Evolutionary conservation across 2,329 filamentous ascomycete genomes (phyloP).

Genomic region (Epichloe scottii): DNA sequence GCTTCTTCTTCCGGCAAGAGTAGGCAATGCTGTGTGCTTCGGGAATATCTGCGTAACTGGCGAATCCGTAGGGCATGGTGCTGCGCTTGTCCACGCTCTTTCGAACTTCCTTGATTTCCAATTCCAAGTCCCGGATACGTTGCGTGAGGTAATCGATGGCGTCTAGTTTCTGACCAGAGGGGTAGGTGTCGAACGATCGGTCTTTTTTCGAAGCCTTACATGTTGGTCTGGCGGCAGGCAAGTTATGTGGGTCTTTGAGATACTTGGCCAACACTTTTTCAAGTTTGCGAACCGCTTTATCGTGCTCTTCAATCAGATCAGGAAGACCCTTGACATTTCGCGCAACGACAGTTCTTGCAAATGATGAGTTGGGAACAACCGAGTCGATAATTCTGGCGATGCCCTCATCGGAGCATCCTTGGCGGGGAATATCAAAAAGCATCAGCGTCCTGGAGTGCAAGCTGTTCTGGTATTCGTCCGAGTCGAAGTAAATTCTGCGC

Average conservation of each 20-base stretch:
- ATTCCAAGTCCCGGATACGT: conserved; percentile 70
- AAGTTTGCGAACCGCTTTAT: conserved; percentile 65
- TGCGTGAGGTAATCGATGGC: conserved; percentile 87
- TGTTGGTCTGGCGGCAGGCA: conserved; percentile 64
- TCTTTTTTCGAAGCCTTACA: conserved; percentile 76
- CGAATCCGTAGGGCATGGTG: conserved; percentile 85
- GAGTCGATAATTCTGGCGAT: conserved; percentile 73
- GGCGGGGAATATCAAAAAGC: conserved; percentile 72
- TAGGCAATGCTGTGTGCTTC: conserved; percentile 85
- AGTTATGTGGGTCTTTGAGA: conserved; percentile 69
- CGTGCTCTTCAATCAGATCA: conserved; percentile 71
- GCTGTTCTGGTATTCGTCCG: conserved; percentile 75
- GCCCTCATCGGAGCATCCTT: conserved; percentile 72
- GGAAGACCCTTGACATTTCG: conserved; percentile 88
- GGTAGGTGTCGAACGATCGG: conserved; percentile 48
- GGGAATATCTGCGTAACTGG: conserved; percentile 78
- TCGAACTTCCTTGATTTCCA: conserved; percentile 73
- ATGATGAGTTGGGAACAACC: conserved; percentile 64
- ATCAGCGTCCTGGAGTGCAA: conserved; percentile 64
- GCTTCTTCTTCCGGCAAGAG: conserved; percentile 66
- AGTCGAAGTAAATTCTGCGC: conserved; percentile 70
- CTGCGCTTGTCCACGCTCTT: conserved; percentile 74
- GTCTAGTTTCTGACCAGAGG: conserved; percentile 66
- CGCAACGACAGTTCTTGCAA: conserved; percentile 71
- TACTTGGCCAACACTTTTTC: conserved; percentile 82